Conservation (phyloP, 2,329 filamentous ascomycete species). For the Rhinocladiella similis region DNA sequence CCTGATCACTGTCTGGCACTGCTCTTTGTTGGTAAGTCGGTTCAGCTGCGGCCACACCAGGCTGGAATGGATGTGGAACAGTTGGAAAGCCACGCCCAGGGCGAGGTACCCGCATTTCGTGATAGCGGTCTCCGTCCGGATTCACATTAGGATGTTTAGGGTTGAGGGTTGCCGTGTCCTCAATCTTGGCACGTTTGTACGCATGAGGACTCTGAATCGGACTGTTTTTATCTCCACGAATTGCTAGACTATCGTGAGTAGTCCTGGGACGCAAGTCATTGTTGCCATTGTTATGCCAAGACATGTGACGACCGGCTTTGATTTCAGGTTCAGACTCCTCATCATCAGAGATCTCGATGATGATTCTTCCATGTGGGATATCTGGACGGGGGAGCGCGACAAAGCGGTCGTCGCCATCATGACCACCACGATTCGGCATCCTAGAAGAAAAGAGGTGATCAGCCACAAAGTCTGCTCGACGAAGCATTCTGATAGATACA, state of each 20-base stretch:
- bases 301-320: too few relatives aligned
- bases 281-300: not conserved
- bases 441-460: not conserved
- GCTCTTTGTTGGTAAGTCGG: not conserved
- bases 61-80: too few relatives aligned
- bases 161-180: not conserved
- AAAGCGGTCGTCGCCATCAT: not conserved
- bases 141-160: not conserved
- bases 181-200: not conserved
- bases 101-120: not conserved
- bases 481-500: not conserved
- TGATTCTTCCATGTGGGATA: not conserved
- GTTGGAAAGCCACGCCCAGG: too few relatives aligned
- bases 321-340: constrained; percentile 1
- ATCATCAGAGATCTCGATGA: constrained; percentile 13
- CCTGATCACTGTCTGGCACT: not conserved
- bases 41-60: too few relatives aligned
- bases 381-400: not conserved
- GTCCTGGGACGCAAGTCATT: not conserved
- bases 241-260: not conserved
- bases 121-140: not conserved
- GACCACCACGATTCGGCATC: not conserved
- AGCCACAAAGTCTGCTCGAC: not conserved
- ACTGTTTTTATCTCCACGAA: not conserved
- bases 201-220: not conserved